Evolutionary conservation across 345 rosid species (phyloP).

Genomic region (Carallia brachiata): DNA sequence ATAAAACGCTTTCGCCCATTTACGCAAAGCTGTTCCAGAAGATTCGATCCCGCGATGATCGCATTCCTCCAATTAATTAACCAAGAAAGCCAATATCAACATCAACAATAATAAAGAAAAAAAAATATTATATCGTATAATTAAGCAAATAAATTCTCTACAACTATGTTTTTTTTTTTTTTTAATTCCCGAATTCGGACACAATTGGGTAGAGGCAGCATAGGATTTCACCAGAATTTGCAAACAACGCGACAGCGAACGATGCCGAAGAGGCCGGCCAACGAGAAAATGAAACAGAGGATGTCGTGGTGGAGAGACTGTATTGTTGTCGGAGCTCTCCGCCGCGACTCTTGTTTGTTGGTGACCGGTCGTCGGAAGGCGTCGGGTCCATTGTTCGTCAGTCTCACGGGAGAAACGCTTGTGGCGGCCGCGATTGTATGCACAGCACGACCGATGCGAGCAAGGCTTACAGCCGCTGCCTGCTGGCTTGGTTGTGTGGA

Average conservation of each 20-base stretch:
- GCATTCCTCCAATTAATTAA: slow-evolving; percentile 41
- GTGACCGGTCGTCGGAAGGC: slow-evolving; percentile 1
- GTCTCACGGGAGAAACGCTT: too few relatives aligned
- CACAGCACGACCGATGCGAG: too few relatives aligned
- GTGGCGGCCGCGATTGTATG: too few relatives aligned
- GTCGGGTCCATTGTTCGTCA: too few relatives aligned
- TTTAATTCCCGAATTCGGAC: neutral
- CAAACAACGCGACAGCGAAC: slow-evolving; percentile 77
- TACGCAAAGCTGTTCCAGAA: slow-evolving; percentile 48
- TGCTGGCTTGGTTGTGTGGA: too few relatives aligned
- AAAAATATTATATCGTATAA: too few relatives aligned
- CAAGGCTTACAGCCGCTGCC: too few relatives aligned
- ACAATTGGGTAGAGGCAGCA: neutral
- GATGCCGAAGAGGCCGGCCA: slow-evolving; percentile 66
- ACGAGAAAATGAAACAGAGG: slow-evolving; percentile 68
- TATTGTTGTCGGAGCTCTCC: slow-evolving; percentile 30
- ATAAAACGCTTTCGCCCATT: slow-evolving; percentile 35
- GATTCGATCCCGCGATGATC: slow-evolving; percentile 46
- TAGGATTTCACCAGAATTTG: slow-evolving; percentile 63
- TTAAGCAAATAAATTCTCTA: neutral
- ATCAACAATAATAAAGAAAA: too few relatives aligned
- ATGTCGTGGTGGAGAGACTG: slow-evolving; percentile 52
- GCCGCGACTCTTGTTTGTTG: slow-evolving; percentile 45
- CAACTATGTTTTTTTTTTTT: neutral
- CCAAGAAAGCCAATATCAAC: neutral